Conservation (phyloP, 768 basidiomycete genomes). For the Trichaptum fuscoviolaceum region DNA sequence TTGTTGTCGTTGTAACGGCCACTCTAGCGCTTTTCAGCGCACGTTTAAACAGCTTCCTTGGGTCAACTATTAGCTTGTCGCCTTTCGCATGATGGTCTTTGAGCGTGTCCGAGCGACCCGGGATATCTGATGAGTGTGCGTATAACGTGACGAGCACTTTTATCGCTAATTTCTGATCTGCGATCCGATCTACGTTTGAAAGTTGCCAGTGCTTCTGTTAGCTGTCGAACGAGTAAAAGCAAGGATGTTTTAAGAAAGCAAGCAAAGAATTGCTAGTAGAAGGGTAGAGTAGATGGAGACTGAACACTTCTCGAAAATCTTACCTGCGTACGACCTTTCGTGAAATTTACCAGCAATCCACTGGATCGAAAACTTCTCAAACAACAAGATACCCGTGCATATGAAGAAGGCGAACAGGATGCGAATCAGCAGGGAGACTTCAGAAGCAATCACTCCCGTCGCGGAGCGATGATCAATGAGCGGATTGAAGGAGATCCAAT, state of each 20-base stretch:
- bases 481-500: constrained; percentile 73
- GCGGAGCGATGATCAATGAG: constrained; percentile 44
- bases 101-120: constrained; percentile 61
- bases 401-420: constrained; percentile 71
- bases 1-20: constrained; percentile 80
- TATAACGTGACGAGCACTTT: constrained; percentile 70
- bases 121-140: constrained; percentile 68
- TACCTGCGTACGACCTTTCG: constrained; percentile 65
- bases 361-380: constrained; percentile 84
- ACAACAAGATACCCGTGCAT: constrained; percentile 62
- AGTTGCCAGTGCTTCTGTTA: constrained; percentile 8
- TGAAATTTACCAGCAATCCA: constrained; percentile 82
- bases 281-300: no score
- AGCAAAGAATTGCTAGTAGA: no score
- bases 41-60: constrained; percentile 61
- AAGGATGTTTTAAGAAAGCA: no score
- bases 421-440: constrained; percentile 53
- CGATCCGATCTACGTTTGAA: constrained; percentile 61
- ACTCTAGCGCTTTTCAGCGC: constrained; percentile 63
- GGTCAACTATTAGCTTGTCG: constrained; percentile 40
- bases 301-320: no score
- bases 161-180: constrained; percentile 77
- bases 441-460: constrained; percentile 28
- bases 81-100: constrained; percentile 25
- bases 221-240: not conserved